Evolutionary conservation across 2,329 filamentous ascomycete genomes (phyloP).

Genomic region (Cercospora citrullina): DNA sequence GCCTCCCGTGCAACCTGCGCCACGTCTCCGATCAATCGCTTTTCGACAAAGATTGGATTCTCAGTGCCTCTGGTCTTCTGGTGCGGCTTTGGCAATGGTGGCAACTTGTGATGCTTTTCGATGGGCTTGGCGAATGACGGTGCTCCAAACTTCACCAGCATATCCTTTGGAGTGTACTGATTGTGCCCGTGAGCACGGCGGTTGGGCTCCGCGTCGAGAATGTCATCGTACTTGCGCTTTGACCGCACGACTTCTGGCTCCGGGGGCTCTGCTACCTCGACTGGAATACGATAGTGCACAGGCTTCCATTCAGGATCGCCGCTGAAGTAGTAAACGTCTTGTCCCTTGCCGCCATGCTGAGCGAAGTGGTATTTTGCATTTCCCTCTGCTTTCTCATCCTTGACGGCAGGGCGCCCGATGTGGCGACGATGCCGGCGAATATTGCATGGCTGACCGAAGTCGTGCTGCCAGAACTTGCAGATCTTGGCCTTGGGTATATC

Average conservation of each 20-base stretch:
- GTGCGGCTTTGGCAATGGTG: slow-evolving; percentile 16
- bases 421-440: slow-evolving; percentile 39
- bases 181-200: slow-evolving; percentile 32
- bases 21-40: slow-evolving; percentile 13
- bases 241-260: slow-evolving; percentile 13
- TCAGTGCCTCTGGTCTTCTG: not conserved
- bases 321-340: slow-evolving; percentile 32
- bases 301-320: slow-evolving; percentile 33
- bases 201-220: slow-evolving; percentile 21
- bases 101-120: slow-evolving; percentile 15
- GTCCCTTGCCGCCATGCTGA: slow-evolving; percentile 21
- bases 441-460: slow-evolving; percentile 41
- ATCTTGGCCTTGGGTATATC: slow-evolving; percentile 33
- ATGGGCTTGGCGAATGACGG: slow-evolving; percentile 24
- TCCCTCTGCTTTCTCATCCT: slow-evolving; percentile 20
- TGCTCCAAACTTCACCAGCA: slow-evolving; percentile 34
- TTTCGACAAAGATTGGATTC: slow-evolving; percentile 13
- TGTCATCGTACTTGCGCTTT: slow-evolving; percentile 29
- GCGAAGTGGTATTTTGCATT: slow-evolving; percentile 24
- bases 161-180: slow-evolving; percentile 34
- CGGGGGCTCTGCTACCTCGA: not conserved
- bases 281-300: slow-evolving; percentile 25
- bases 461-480: slow-evolving; percentile 41
- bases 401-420: slow-evolving; percentile 41
- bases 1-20: slow-evolving; percentile 13